phyloP scores from a whole-genome alignment of 345 rosid species.

The Lepidium sativum region DNA sequence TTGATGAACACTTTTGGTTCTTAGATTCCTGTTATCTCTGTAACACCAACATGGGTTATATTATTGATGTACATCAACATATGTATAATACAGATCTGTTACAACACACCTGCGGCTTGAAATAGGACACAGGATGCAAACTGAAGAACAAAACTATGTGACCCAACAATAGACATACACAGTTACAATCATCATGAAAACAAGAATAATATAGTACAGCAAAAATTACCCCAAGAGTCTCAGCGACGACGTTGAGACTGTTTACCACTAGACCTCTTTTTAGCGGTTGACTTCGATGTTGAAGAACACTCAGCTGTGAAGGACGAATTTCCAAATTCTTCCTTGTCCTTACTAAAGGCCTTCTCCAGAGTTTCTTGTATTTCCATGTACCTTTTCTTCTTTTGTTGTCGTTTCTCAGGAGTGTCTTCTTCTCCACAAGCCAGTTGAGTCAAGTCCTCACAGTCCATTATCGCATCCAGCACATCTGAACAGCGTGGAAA shows the following conservation, averaged over 20 bases:
- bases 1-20: too few relatives aligned
- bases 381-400: constrained; percentile 47
- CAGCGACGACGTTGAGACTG: not conserved
- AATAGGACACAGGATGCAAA: not conserved
- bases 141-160: not conserved
- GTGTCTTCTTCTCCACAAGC: constrained; percentile 39
- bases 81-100: not conserved
- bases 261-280: constrained; percentile 5
- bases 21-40: too few relatives aligned
- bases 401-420: constrained; percentile 36
- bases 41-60: not conserved
- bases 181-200: not conserved
- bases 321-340: constrained; percentile 36
- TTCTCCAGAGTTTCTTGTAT: constrained; percentile 39
- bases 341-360: constrained; percentile 58
- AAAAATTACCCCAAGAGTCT: not conserved
- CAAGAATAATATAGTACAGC: not conserved
- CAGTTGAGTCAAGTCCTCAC: constrained; percentile 41
- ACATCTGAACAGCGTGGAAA: constrained; percentile 64
- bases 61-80: not conserved
- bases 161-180: not conserved
- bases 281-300: constrained; percentile 22
- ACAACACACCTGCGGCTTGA: not conserved
- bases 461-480: constrained; percentile 58
- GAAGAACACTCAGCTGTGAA: constrained; percentile 15